Evolutionary conservation across 2,329 filamentous ascomycete genomes (phyloP), one percentile per base, ranked within the genome.

Genomic region (Hymenoscyphus albidus): DNA sequence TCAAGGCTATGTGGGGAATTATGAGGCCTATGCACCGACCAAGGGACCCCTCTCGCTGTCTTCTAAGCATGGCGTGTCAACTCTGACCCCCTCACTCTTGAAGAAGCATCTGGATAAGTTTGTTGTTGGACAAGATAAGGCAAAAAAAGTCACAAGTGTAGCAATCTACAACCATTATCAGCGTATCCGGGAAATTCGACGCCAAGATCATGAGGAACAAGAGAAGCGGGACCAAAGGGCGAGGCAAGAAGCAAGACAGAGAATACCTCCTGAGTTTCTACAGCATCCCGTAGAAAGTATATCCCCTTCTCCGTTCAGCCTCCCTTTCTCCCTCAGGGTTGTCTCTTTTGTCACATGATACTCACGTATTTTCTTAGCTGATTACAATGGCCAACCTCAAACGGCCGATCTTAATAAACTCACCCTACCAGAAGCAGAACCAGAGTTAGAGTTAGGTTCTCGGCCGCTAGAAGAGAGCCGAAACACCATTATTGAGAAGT

Each of bases 161-260:
- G 93, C 94, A 6, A 91, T 99, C 35, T 97, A 96, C 80, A 97
- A 98, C 74, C 95, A 99, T 76, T 97, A 98, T 75, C 92, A 97
- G 77, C 87, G 91, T 58, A 85, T 97, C 65, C 88, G 93, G 71
- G 88, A 90, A 76, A 74, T 89, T 31, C 85, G 92, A 72, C 83
- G 92, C 59, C 86, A 89, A 65, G 86, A 95, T 69, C 87, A 93
- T 62, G 93, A 97, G 72, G 86, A 91, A 32, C 80, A 83, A 65
- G 84, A 87, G 62, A 79, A 80, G 64, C 83, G 87, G 67, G 90
- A 94, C 67, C 84, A 89, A 71, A 81, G 85, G 68, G 69, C 80
- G 55, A 80, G 84, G 70, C 83, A 84, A 69, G 79, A 78, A 65
- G 75, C 70, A 42, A 61, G 67, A 59, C 69, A 73, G 54, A 55